phyloP scores from a whole-genome alignment of 2,329 filamentous ascomycete species.

The Colletotrichum trifolii region DNA sequence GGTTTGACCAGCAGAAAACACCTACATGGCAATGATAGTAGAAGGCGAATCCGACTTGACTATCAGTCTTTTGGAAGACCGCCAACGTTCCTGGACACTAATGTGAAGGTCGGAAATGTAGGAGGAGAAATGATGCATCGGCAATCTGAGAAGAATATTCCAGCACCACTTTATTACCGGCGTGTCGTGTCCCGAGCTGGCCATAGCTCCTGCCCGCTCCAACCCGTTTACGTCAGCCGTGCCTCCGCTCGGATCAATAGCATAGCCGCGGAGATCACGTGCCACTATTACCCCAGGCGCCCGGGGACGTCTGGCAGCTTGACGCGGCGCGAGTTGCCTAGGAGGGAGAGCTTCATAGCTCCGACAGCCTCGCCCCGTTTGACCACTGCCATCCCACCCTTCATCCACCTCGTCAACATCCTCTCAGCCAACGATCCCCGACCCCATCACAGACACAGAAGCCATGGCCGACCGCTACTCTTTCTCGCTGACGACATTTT shows the following conservation, averaged over 20 bases:
- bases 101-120: slow-evolving; percentile 5
- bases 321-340: slow-evolving; percentile 40
- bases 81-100: slow-evolving; percentile 10
- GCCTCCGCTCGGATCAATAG: slow-evolving; percentile 10
- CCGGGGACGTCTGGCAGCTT: slow-evolving; percentile 34
- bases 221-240: slow-evolving; percentile 12
- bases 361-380: slow-evolving; percentile 37
- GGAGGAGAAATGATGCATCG: no score
- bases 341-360: slow-evolving; percentile 38
- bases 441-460: slow-evolving; percentile 36
- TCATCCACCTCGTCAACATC: slow-evolving; percentile 23
- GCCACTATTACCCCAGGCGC: neutral
- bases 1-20: slow-evolving; percentile 15
- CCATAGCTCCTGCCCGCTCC: slow-evolving; percentile 25
- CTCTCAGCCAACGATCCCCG: slow-evolving; percentile 4
- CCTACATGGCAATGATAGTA: slow-evolving; percentile 30
- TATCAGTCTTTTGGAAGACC: slow-evolving; percentile 24
- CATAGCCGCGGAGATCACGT: slow-evolving; percentile 18
- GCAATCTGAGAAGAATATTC: slow-evolving; percentile 30
- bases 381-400: slow-evolving; percentile 31
- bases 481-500: slow-evolving; percentile 99
- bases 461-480: slow-evolving; percentile 98
- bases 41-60: slow-evolving; percentile 3
- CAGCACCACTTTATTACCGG: slow-evolving; percentile 34
- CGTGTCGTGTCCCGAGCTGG: slow-evolving; percentile 10